Conservation (phyloP, 2,329 filamentous ascomycete genomes). For the Penicillium decumbens region DNA sequence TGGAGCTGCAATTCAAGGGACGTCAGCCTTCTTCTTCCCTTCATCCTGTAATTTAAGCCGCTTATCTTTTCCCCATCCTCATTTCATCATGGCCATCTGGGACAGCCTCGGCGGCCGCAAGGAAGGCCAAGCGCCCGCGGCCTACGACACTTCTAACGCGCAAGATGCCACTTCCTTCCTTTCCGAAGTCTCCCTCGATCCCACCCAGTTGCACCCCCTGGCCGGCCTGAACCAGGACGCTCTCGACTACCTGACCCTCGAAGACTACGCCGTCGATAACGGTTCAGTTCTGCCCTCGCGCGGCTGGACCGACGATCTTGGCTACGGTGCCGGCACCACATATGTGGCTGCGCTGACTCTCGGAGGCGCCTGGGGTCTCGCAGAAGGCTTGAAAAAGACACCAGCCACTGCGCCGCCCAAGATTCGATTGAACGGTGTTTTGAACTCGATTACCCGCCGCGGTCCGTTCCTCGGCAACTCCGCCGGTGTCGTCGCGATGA, state of each 20-base stretch:
- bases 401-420: constrained; percentile 73
- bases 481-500: constrained; percentile 89
- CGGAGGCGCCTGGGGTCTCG: constrained; percentile 87
- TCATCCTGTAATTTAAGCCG: constrained; percentile 21
- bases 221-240: constrained; percentile 88
- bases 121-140: constrained; percentile 51
- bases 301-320: constrained; percentile 96
- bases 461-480: constrained; percentile 96
- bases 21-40: constrained; percentile 21
- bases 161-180: constrained; percentile 86
- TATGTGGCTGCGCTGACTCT: constrained; percentile 82
- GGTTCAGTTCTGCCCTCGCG: constrained; percentile 87
- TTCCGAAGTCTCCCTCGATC: constrained; percentile 71
- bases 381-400: constrained; percentile 75
- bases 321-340: constrained; percentile 92
- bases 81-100: constrained; percentile 53
- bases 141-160: constrained; percentile 67
- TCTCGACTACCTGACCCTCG: constrained; percentile 89
- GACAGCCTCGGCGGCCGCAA: constrained; percentile 60
- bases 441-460: constrained; percentile 88
- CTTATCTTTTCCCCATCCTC: constrained; percentile 21
- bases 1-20: constrained; percentile 26
- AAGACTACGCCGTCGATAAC: constrained; percentile 83
- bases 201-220: constrained; percentile 83
- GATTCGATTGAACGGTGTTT: constrained; percentile 84